Conservation (phyloP, 139 green algal species). For the Picochlorum sp. region DNA sequence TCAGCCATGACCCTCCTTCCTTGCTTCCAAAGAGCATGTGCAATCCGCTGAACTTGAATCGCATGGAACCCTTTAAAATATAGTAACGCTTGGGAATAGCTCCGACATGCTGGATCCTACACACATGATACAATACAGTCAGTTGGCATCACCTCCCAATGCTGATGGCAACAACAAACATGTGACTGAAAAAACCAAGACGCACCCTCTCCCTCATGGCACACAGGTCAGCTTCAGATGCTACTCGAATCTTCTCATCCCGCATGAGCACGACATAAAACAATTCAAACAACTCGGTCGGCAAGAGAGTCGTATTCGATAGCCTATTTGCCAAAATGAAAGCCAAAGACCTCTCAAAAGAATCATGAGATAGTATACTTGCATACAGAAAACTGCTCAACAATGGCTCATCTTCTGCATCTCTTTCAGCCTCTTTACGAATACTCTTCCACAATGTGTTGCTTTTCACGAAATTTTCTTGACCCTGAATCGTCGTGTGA, state of each 20-base stretch:
- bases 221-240: constrained; percentile 34
- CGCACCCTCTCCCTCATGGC: constrained; percentile 40
- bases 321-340: constrained; percentile 56
- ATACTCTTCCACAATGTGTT: constrained; percentile 11
- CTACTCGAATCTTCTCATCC: constrained; percentile 17
- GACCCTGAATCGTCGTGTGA: background rate
- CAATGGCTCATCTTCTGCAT: constrained; percentile 43
- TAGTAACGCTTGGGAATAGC: constrained; percentile 62
- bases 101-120: constrained; percentile 61
- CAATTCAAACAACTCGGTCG: constrained; percentile 43
- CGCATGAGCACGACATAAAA: constrained; percentile 28
- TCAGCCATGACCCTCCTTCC: constrained; percentile 73
- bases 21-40: constrained; percentile 74
- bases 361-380: constrained; percentile 46
- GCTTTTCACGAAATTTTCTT: background rate
- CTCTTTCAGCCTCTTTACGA: constrained; percentile 29
- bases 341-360: constrained; percentile 42
- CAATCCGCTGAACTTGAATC: constrained; percentile 85
- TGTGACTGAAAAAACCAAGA: too few species aligned
- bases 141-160: background rate
- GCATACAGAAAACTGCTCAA: constrained; percentile 56
- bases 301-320: constrained; percentile 42
- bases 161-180: background rate
- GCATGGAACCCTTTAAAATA: constrained; percentile 97
- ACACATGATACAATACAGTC: background rate